Conservation (phyloP, 2,329 filamentous ascomycete genomes). For the Colletotrichum sp. region DNA sequence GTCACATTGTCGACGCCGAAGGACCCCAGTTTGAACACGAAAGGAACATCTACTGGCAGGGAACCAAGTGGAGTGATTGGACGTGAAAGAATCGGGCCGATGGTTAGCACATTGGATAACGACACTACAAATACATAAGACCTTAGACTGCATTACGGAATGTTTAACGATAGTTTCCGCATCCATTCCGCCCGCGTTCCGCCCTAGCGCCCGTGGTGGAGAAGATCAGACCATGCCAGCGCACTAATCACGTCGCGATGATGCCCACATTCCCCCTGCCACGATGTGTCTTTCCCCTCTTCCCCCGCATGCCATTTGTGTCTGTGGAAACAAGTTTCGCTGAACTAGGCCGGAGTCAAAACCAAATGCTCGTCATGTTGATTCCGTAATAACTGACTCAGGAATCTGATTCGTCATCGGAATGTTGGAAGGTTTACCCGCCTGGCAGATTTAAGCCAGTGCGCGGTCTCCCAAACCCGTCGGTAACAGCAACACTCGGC, state of each 20-base stretch:
- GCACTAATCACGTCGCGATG: not conserved
- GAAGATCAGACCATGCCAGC: not conserved
- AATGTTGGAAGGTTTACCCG: not conserved
- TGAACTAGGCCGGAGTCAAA: not conserved
- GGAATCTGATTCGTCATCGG: not conserved
- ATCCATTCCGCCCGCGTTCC: not conserved
- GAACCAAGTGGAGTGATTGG: slow-evolving; percentile 31
- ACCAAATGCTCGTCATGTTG: not conserved
- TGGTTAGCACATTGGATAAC: not conserved
- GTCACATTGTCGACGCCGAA: slow-evolving; percentile 61
- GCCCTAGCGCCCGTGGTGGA: not conserved
- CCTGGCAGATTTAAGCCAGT: not conserved
- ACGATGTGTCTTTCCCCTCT: not conserved
- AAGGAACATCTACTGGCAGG: slow-evolving; percentile 27
- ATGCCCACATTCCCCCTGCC: not conserved
- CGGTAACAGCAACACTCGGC: not conserved
- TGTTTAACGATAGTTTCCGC: not conserved
- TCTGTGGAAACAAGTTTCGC: not conserved
- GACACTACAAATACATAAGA: not conserved
- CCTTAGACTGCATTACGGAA: not conserved
- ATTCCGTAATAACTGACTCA: not conserved
- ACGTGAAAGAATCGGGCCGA: slow-evolving; percentile 6
- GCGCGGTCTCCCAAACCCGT: not conserved
- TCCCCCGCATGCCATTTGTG: not conserved
- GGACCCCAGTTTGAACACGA: slow-evolving; percentile 49